Percentiles rank a stretch among this genome's conserved stretches.
phyloP scores from a whole-genome alignment of 192 early-diverging fungal genomes.

The Coemansia sp. region DNA sequence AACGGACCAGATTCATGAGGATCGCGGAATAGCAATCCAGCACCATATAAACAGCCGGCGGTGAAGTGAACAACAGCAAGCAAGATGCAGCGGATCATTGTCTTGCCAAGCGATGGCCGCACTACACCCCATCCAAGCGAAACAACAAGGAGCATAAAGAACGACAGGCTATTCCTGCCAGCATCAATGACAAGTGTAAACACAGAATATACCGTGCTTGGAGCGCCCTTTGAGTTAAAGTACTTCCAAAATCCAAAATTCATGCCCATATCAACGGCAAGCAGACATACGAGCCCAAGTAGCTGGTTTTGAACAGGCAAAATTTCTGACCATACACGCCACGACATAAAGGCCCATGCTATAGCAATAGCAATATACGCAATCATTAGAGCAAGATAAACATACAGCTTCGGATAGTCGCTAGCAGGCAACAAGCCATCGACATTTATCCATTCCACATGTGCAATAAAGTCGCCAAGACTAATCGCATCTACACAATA shows the following conservation, averaged over 20 bases:
- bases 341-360: conserved; percentile 75
- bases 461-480: conserved; percentile 54
- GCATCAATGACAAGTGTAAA: conserved; percentile 80
- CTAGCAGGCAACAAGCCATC: conserved; percentile 81
- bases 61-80: conserved; percentile 81
- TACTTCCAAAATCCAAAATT: conserved; percentile 82
- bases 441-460: conserved; percentile 68
- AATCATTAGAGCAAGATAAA: conserved; percentile 73
- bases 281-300: conserved; percentile 76
- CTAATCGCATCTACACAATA: conserved; percentile 69
- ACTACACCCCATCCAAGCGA: conserved; percentile 96
- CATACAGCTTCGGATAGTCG: conserved; percentile 88
- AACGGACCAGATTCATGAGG: conserved; percentile 63
- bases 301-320: conserved; percentile 91
- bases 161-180: conserved; percentile 86
- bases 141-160: conserved; percentile 95
- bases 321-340: conserved; percentile 83
- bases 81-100: conserved; percentile 81
- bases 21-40: conserved; percentile 71
- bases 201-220: conserved; percentile 65
- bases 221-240: conserved; percentile 61
- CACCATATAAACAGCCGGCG: conserved; percentile 83
- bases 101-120: conserved; percentile 80
- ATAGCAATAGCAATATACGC: conserved; percentile 73
- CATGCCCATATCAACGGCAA: conserved; percentile 88